Evolutionary conservation across 495 filamentous ascomycete species (phyloP).

Genomic region (Apiosordaria backusii): DNA sequence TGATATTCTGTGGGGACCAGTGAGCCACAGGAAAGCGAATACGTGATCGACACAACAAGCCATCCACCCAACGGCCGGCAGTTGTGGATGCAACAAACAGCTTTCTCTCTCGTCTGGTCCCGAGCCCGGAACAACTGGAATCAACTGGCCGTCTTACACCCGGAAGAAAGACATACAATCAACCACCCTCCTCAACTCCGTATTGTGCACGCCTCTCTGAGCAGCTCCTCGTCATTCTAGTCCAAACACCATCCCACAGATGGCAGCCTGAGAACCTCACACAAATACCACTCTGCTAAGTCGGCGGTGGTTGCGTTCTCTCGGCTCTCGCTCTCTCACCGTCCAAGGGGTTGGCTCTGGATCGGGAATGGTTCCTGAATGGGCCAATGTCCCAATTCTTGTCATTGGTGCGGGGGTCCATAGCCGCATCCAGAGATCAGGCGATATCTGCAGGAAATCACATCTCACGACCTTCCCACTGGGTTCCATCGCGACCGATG

Average conservation of each 20-base stretch:
- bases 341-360: slow-evolving; percentile 6
- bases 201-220: not conserved
- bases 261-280: not conserved
- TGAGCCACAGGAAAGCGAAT: not conserved
- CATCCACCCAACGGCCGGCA: slow-evolving; percentile 7
- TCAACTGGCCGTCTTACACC: not conserved
- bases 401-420: slow-evolving; percentile 24
- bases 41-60: slow-evolving; percentile 7
- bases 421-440: slow-evolving; percentile 30
- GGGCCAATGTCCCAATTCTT: slow-evolving; percentile 6
- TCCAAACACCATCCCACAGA: not conserved
- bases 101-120: not conserved
- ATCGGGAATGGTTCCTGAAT: slow-evolving; percentile 22
- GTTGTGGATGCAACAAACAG: not conserved
- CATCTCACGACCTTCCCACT: slow-evolving; percentile 33
- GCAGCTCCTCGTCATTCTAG: not conserved
- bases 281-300: not conserved
- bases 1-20: not conserved
- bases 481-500: slow-evolving; percentile 28
- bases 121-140: not conserved
- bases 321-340: not conserved
- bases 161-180: not conserved
- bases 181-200: not conserved
- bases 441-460: slow-evolving; percentile 30
- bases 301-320: slow-evolving; percentile 6